These are phyloP conservation scores for Magnolia kwangsiensis DNA, from an alignment of 164 flowering plant genomes.

Conservation along the genomic window DNA sequence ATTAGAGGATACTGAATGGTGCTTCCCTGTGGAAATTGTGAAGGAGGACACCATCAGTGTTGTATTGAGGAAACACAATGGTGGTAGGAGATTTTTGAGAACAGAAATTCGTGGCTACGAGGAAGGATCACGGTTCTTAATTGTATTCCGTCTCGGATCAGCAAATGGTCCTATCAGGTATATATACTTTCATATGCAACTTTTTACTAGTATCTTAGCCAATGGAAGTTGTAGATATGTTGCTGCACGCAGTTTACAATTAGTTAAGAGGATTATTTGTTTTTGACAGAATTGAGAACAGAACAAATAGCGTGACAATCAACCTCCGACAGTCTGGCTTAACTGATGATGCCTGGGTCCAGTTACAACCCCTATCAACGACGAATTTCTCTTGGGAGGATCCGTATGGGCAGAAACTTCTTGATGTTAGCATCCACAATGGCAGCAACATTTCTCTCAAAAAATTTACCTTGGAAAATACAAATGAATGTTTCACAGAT, in stretches of 20 bases:
- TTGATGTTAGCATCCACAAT: conserved; percentile 52
- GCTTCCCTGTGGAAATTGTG: conserved; percentile 67
- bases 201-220: not conserved
- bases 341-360: conserved; percentile 69
- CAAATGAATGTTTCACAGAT: conserved; percentile 30
- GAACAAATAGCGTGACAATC: conserved; percentile 51
- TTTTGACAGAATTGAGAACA: conserved; percentile 76
- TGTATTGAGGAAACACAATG: conserved; percentile 53
- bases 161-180: conserved; percentile 81
- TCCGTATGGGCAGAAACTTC: conserved; percentile 73
- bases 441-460: conserved; percentile 24
- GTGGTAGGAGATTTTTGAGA: conserved; percentile 51
- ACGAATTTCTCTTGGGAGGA: conserved; percentile 85
- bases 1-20: conserved; percentile 80
- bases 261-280: not conserved
- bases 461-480: conserved; percentile 49
- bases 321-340: conserved; percentile 81
- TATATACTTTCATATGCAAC: not conserved
- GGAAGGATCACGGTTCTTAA: conserved; percentile 91
- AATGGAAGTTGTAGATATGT: not conserved
- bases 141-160: conserved; percentile 88
- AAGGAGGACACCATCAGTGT: conserved; percentile 77
- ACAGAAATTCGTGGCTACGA: conserved; percentile 93
- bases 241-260: too few relatives aligned
- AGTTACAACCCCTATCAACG: conserved; percentile 64